Evolutionary conservation across 192 early-diverging fungal genomes (phyloP).

Genomic region (Rhizophlyctis rosea): DNA sequence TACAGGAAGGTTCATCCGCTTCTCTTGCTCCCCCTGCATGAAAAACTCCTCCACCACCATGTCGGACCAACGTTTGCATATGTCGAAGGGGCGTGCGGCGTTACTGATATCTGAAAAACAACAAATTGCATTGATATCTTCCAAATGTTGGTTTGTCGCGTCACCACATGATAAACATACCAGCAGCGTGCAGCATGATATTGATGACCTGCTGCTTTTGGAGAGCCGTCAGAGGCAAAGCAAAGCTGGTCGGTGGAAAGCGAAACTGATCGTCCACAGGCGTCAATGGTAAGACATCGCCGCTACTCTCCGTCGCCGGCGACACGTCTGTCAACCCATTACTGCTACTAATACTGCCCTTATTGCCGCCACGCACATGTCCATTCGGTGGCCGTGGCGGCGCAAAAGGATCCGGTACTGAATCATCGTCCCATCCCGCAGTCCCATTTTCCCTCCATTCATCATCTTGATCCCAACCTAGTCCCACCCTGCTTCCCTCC

Average conservation of each 20-base stretch:
- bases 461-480: no score
- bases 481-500: no score
- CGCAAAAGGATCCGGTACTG: no score
- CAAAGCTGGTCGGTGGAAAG: no score
- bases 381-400: no score
- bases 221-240: constrained; percentile 13
- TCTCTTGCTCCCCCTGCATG: constrained; percentile 82
- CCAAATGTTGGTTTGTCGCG: background rate
- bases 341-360: no score
- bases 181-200: constrained; percentile 78
- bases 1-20: constrained; percentile 65
- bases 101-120: constrained; percentile 72
- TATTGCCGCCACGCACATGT: no score
- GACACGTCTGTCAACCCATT: no score
- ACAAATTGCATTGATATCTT: background rate
- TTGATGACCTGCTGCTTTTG: constrained; percentile 40
- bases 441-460: no score
- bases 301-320: no score
- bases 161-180: constrained; percentile 14
- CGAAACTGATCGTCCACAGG: background rate
- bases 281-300: no score
- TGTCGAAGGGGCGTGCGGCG: constrained; percentile 73
- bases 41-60: constrained; percentile 85
- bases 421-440: no score
- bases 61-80: constrained; percentile 89